These are phyloP conservation scores for Nakazawaea populi DNA, from an alignment of 805 yeast genomes.

Conservation along the genomic window DNA sequence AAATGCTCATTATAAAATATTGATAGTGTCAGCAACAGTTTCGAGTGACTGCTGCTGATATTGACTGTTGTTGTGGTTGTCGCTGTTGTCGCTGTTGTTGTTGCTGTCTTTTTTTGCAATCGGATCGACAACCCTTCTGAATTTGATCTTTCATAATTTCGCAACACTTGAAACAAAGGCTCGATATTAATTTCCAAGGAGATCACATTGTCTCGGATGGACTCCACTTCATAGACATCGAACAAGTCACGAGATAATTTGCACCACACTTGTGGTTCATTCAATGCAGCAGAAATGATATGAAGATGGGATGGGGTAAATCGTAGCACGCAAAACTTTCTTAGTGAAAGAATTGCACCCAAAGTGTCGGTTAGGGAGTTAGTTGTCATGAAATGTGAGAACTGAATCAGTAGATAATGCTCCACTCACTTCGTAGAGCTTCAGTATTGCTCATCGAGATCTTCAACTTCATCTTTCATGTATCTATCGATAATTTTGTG, in stretches of 20 bases:
- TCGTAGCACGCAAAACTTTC: constrained; percentile 51
- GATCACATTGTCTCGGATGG: constrained; percentile 47
- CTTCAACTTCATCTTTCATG: constrained; percentile 12
- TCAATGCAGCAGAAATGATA: constrained; percentile 44
- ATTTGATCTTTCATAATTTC: constrained; percentile 48
- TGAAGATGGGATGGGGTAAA: constrained; percentile 45
- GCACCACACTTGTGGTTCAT: constrained; percentile 69
- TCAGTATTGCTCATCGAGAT: constrained; percentile 9
- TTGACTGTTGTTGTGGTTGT: constrained; percentile 9
- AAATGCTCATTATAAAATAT: constrained; percentile 46
- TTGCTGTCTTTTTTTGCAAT: constrained; percentile 36
- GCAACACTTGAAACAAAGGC: constrained; percentile 49
- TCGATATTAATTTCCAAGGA: constrained; percentile 60
- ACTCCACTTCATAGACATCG: constrained; percentile 43
- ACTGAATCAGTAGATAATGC: background rate
- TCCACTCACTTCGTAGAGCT: constrained; percentile 10
- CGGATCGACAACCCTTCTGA: constrained; percentile 45
- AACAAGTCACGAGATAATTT: constrained; percentile 42
- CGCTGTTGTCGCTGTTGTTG: constrained; percentile 10
- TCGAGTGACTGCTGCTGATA: constrained; percentile 14
- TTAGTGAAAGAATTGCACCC: constrained; percentile 41
- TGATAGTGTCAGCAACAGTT: constrained; percentile 46
- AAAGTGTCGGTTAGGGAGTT: constrained; percentile 27
- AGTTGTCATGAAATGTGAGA: too few species aligned
- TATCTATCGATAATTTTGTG: too few species aligned